Percentiles rank a stretch among this genome's conserved stretches.
phyloP scores from a whole-genome alignment of 75 land plant genomes.

The Pinus tabuliformis region DNA sequence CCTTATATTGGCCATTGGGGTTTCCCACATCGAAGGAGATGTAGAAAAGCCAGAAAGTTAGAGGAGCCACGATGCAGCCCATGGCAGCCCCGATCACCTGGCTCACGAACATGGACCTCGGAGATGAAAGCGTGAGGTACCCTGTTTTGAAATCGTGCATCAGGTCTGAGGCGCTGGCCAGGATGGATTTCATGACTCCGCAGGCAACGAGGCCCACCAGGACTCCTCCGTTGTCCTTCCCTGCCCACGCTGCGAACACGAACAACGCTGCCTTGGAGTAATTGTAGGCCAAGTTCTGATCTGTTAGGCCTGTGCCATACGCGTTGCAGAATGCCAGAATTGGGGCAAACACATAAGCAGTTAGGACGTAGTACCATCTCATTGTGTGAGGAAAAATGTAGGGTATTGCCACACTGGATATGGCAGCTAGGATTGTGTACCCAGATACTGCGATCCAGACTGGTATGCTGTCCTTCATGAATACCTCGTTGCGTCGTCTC shows the following conservation, averaged over 20 bases:
- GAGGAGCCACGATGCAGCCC: slow-evolving; percentile 70
- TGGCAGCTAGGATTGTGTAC: slow-evolving; percentile 28
- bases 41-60: slow-evolving; percentile 69
- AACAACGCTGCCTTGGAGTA: slow-evolving; percentile 70
- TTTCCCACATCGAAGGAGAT: slow-evolving; percentile 58
- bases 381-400: slow-evolving; percentile 33
- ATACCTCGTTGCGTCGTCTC: slow-evolving; percentile 21
- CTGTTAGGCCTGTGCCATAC: slow-evolving; percentile 74
- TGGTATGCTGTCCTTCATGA: slow-evolving; percentile 46
- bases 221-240: slow-evolving; percentile 50
- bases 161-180: slow-evolving; percentile 59
- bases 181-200: slow-evolving; percentile 71
- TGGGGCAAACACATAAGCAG: slow-evolving; percentile 58
- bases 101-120: slow-evolving; percentile 78
- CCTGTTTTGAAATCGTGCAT: slow-evolving; percentile 83
- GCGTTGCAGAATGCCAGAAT: slow-evolving; percentile 79
- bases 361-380: slow-evolving; percentile 64
- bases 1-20: slow-evolving; percentile 25
- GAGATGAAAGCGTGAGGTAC: slow-evolving; percentile 55
- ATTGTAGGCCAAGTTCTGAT: slow-evolving; percentile 66
- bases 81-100: slow-evolving; percentile 66
- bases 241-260: slow-evolving; percentile 72
- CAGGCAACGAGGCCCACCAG: slow-evolving; percentile 70
- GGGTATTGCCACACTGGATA: slow-evolving; percentile 36
- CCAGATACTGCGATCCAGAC: slow-evolving; percentile 19